Conservation (phyloP, 352 stramenopile species). For the Phytophthora pisi region DNA sequence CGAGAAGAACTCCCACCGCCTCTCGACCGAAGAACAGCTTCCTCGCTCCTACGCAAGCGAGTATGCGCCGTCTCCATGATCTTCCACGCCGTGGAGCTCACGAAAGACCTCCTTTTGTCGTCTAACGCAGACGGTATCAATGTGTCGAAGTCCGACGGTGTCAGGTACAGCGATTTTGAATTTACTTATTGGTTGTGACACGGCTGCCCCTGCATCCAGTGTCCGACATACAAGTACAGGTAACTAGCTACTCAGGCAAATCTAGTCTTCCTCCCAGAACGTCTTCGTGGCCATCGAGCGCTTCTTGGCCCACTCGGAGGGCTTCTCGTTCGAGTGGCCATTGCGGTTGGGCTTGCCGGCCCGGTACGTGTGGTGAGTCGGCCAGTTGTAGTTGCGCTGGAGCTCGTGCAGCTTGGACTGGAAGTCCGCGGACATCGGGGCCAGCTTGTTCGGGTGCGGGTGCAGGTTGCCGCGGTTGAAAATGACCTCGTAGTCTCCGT, state of each 20-base stretch:
- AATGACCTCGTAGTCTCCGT: slow-evolving; percentile 38
- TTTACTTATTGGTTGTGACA: slow-evolving; percentile 2
- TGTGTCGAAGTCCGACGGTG: background rate
- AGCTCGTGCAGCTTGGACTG: slow-evolving; percentile 40
- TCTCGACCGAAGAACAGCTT: slow-evolving; percentile 58
- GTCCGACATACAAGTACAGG: slow-evolving; percentile 16
- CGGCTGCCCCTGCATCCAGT: no score
- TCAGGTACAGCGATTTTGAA: slow-evolving; percentile 10
- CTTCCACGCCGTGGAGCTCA: slow-evolving; percentile 30
- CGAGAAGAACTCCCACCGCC: slow-evolving; percentile 16
- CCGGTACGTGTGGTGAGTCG: slow-evolving; percentile 52
- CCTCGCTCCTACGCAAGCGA: slow-evolving; percentile 70
- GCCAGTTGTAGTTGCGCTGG: slow-evolving; percentile 40
- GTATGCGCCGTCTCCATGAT: slow-evolving; percentile 54
- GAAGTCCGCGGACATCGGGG: slow-evolving; percentile 47
- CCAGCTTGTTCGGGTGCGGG: slow-evolving; percentile 48
- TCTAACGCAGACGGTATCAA: slow-evolving; percentile 16
- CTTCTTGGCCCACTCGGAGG: slow-evolving; percentile 48
- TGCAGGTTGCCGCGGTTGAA: slow-evolving; percentile 76
- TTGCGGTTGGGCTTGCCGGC: slow-evolving; percentile 42
- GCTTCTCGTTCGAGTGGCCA: slow-evolving; percentile 52
- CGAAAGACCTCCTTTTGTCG: slow-evolving; percentile 52
- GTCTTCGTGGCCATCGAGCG: slow-evolving; percentile 34
- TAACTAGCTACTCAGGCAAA: slow-evolving; percentile 2
- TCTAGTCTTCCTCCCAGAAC: slow-evolving; percentile 49